These are phyloP conservation scores for Rossbeevera mucosa DNA, from an alignment of 768 basidiomycete genomes.

Conservation along the genomic window DNA sequence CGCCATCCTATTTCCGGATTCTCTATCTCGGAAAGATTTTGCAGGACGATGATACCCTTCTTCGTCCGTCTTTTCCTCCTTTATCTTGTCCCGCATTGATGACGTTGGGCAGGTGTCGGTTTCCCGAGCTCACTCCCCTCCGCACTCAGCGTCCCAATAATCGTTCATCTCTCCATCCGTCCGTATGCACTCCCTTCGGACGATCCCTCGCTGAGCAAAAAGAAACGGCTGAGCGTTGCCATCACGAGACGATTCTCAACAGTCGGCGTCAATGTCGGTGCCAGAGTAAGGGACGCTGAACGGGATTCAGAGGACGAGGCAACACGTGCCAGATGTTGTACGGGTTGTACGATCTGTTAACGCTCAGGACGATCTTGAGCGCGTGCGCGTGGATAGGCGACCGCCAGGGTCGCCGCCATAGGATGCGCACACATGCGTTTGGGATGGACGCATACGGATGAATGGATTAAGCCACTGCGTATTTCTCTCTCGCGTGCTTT, in stretches of 20 bases:
- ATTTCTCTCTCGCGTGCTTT: background rate
- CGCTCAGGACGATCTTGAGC: background rate
- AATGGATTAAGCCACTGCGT: background rate
- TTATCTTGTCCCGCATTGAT: constrained; percentile 2
- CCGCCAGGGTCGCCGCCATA: background rate
- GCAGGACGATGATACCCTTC: constrained; percentile 78
- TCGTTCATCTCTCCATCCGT: constrained; percentile 73
- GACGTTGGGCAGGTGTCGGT: constrained; percentile 23
- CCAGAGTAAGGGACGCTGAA: constrained; percentile 1
- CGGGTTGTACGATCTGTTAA: constrained; percentile 39
- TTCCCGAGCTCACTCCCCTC: constrained; percentile 29
- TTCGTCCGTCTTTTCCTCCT: constrained; percentile 40
- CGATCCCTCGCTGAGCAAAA: constrained; percentile 53
- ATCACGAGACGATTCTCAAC: constrained; percentile 24
- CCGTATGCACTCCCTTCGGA: constrained; percentile 50
- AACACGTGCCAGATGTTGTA: constrained; percentile 31
- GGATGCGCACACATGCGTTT: background rate
- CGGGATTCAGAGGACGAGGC: constrained; percentile 13
- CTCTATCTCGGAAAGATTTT: constrained; percentile 74
- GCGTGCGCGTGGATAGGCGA: background rate
- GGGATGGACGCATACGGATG: background rate
- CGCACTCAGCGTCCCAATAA: constrained; percentile 41
- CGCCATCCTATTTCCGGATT: constrained; percentile 71
- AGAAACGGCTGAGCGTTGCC: constrained; percentile 34
- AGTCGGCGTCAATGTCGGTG: background rate